phyloP scores from a whole-genome alignment of 129 eudicot species.

The Flaveria ramosissima region DNA sequence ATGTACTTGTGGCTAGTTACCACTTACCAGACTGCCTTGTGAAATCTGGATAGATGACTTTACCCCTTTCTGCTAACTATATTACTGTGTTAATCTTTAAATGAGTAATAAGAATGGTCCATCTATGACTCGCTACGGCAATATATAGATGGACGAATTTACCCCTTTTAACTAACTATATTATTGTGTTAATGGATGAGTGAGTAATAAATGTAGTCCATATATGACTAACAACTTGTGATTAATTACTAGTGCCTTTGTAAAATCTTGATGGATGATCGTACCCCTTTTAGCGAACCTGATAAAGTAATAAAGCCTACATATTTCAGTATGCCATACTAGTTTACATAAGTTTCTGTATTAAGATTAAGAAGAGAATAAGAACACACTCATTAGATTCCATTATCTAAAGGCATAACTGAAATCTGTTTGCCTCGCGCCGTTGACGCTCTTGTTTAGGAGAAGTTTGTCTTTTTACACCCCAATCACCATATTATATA shows the following conservation, averaged over 20 bases:
- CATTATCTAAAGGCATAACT: background rate
- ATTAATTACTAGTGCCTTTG: background rate
- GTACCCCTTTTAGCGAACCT: background rate
- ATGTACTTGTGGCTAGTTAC: background rate
- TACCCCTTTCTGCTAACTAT: background rate
- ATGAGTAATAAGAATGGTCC: background rate
- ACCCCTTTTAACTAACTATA: background rate
- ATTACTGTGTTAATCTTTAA: background rate
- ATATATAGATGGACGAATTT: background rate
- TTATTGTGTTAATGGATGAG: background rate
- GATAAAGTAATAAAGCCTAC: background rate
- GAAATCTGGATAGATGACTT: background rate
- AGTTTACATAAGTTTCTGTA: background rate
- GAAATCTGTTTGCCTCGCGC: background rate
- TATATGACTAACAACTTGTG: background rate
- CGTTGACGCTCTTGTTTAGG: background rate
- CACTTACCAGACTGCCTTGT: too few relatives aligned
- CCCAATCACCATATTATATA: background rate
- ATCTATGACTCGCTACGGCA: background rate
- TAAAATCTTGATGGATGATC: background rate
- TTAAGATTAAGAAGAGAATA: background rate
- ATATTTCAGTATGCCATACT: background rate
- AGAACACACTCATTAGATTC: background rate
- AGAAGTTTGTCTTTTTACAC: background rate
- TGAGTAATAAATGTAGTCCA: background rate